phyloP scores from a whole-genome alignment of 169 alveolate species.

The Cryptosporidium baileyi region DNA sequence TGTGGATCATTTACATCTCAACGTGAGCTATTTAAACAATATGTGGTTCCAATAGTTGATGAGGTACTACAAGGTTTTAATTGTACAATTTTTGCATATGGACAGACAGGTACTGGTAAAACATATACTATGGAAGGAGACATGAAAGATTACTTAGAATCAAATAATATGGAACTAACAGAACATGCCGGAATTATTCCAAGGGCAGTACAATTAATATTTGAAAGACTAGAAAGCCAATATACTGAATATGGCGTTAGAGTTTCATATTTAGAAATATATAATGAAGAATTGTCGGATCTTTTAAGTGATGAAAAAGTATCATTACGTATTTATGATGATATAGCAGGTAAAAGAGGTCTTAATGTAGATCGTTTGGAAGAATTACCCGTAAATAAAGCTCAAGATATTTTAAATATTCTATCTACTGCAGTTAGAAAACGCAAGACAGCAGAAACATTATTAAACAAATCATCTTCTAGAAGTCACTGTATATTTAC shows the following conservation, averaged over 20 bases:
- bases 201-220: slow-evolving; percentile 80
- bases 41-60: slow-evolving; percentile 83
- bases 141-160: slow-evolving; percentile 75
- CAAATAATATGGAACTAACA: slow-evolving; percentile 51
- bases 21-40: slow-evolving; percentile 76
- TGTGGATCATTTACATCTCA: slow-evolving; percentile 75
- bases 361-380: slow-evolving; percentile 81
- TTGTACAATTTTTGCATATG: slow-evolving; percentile 88
- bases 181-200: slow-evolving; percentile 82
- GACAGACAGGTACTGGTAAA: slow-evolving; percentile 88
- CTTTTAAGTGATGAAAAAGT: slow-evolving; percentile 77
- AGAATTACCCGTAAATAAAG: slow-evolving; percentile 83
- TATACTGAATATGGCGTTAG: slow-evolving; percentile 82
- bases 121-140: slow-evolving; percentile 81
- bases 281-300: slow-evolving; percentile 86
- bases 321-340: slow-evolving; percentile 74
- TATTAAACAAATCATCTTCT: slow-evolving; percentile 85
- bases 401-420: slow-evolving; percentile 85
- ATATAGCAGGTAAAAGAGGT: slow-evolving; percentile 78
- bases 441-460: slow-evolving; percentile 87
- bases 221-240: slow-evolving; percentile 75
- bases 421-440: slow-evolving; percentile 83
- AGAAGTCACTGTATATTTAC: slow-evolving; percentile 90
- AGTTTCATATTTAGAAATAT: slow-evolving; percentile 85
- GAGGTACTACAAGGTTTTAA: slow-evolving; percentile 89